Evolutionary conservation across 768 basidiomycete species (phyloP).

Genomic region (Scleroderma citrinum): DNA sequence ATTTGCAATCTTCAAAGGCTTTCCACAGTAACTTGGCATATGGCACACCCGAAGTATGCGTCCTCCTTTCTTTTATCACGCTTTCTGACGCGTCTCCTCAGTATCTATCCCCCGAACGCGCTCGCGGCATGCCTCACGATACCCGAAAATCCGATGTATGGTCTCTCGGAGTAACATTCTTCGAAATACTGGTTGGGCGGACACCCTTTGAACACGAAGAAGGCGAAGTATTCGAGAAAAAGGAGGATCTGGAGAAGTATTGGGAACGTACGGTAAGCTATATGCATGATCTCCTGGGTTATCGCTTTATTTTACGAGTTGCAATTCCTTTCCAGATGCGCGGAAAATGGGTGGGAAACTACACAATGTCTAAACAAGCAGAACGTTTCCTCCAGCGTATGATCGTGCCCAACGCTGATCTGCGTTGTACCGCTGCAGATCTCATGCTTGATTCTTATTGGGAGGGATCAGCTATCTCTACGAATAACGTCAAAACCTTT

Average conservation of each 20-base stretch:
- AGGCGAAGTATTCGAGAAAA: conserved; percentile 69
- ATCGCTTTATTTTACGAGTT: background rate
- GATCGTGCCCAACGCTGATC: conserved; percentile 77
- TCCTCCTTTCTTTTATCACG: background rate
- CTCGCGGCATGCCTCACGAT: conserved; percentile 83
- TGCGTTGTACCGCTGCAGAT: conserved; percentile 64
- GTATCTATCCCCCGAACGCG: conserved; percentile 92
- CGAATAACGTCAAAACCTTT: conserved; percentile 9
- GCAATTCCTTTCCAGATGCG: conserved; percentile 39
- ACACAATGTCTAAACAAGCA: conserved; percentile 54
- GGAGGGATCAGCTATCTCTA: conserved; percentile 31
- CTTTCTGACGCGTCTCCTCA: conserved; percentile 21
- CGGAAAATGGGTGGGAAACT: conserved; percentile 78
- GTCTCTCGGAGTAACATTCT: conserved; percentile 87
- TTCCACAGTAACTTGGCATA: conserved; percentile 82
- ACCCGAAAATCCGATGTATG: conserved; percentile 88
- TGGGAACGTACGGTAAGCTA: conserved; percentile 70
- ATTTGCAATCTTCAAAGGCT: conserved; percentile 51
- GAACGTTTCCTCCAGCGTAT: conserved; percentile 71
- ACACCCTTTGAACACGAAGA: conserved; percentile 88
- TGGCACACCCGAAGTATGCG: conserved; percentile 82
- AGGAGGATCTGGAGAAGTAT: conserved; percentile 80
- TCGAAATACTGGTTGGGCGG: conserved; percentile 87
- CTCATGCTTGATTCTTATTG: conserved; percentile 67
- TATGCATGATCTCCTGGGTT: background rate